Evolutionary conservation across 2,329 filamentous ascomycete species (phyloP), one percentile per base, ranked within the genome.

Genomic region (Byssochlamys sp.): DNA sequence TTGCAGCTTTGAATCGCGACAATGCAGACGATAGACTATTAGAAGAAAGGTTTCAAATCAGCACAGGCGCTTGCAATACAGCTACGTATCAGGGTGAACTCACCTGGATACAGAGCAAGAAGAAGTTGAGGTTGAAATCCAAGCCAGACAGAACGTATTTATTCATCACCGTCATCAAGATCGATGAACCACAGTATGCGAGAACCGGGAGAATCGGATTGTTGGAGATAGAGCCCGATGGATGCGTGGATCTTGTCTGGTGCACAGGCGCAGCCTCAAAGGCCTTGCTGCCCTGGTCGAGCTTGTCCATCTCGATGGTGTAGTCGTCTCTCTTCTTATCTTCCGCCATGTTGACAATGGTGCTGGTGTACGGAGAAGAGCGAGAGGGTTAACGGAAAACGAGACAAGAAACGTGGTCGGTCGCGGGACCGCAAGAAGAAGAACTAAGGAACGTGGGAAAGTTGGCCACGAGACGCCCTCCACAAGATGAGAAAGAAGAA

Each of bases 121-220:
- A 90, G 76, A 97, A 96, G 77, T 95, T 96, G 68, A 99, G 78
- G 77, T 99, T 99, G 84, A 95, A 99, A 64, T 87, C 84, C 55
- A 83, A 81, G 60, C 94, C 94, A 6, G 90, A 96, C 52, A 99
- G 84, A 61, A 96, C 91, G 74, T 95, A 99, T 81, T 99, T 99
- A 79, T 99, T 99, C 74, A 95, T 94, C n/a, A 96, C 89, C 6
- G 94, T 99, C 94, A 99, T 99, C 74, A 92, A 84, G 71, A 99
- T 99, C n/a, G 91, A 96, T 55, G 92, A 90, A 68, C 88, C 80
- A 75, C 94, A 99, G 80, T 99, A 99, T 53, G 89, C 85, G 63
- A 95, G 71, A 66, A 99, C 89, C 25, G 92, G 91, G 53, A 94
- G 72, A 52, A 84, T 78, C 14, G 91, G 89, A 74, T 85, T 94